These are phyloP conservation scores for Trametes cinnabarina DNA, from an alignment of 768 basidiomycete species.

Conservation along the genomic window DNA sequence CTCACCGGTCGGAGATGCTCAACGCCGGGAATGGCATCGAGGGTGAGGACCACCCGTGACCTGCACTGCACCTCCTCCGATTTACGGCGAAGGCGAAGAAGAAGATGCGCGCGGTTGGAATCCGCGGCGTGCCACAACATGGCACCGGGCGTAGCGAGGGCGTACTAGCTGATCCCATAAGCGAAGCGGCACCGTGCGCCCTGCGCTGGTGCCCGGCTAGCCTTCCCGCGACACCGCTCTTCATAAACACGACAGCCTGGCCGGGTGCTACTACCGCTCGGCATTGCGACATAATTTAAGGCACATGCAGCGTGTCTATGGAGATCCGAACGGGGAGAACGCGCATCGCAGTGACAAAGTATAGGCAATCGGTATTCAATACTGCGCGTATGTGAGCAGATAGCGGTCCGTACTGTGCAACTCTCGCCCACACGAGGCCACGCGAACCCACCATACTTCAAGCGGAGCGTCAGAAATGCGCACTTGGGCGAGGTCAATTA, in stretches of 20 bases:
- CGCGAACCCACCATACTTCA: slow-evolving; percentile 1
- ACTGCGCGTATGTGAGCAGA: not conserved
- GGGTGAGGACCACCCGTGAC: not conserved
- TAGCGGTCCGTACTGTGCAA: slow-evolving; percentile 9
- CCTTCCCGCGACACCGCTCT: not conserved
- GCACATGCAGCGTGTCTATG: not conserved
- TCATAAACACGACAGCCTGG: not conserved
- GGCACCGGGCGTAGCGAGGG: slow-evolving; percentile 1
- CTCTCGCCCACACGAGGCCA: slow-evolving; percentile 13
- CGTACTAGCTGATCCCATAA: not conserved
- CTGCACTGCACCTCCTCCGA: not conserved
- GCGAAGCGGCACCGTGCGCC: too few species aligned
- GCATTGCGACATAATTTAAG: not conserved
- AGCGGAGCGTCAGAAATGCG: slow-evolving; percentile 15
- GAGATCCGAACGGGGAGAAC: not conserved
- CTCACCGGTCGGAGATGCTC: slow-evolving; percentile 1
- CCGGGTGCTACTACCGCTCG: not conserved
- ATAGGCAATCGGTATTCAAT: not conserved
- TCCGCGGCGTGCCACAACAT: slow-evolving; percentile 5
- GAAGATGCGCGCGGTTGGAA: not conserved
- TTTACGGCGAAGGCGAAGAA: slow-evolving; percentile 6
- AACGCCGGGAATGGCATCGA: not conserved
- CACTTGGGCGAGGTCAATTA: slow-evolving; percentile 5
- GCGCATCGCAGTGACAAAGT: not conserved
- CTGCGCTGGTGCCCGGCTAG: not conserved